Evolutionary conservation across 257 asterid genomes (phyloP), one percentile per base, ranked within the genome.

Genomic region (Ilex asprella): DNA sequence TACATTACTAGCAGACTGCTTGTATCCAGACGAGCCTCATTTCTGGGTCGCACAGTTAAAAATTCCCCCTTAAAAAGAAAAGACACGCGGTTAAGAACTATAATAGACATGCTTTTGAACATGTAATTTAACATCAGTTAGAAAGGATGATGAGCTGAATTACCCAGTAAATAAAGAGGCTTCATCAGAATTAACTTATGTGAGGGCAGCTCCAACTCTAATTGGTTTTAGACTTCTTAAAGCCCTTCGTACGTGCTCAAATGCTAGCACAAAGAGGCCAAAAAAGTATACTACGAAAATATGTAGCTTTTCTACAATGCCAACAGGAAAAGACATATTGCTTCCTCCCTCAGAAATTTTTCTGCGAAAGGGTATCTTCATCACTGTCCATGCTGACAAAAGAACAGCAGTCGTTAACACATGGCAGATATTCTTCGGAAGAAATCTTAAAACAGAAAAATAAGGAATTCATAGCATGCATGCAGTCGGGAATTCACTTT

Each of bases 151-250:
- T 12, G 3, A 49, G n/a, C 16, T 49, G 54, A 49, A 49, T 49
- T 49, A 49, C 54, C 50, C 14, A 15, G 14, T 49, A 11, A 3
- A 49, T 4, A 49, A 49, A 12, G 16, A 49, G 54, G 54, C 5
- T 78, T 60, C 15, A 58, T 41, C 58, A 49, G 56, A 64, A 55
- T 59, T 46, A 61, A 71, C 73, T 82, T 75, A 84, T 67, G 93
- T 72, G 59, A 80, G 87, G 67, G 81, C 60, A 54, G 88, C 30
- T 70, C 79, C 91, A 49, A 91, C 95, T 81, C 79, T 84, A 31
- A 79, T 79, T 7, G 91, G 87, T 70, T 91, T 86, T 32, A 84
- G 73, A 54, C 84, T 77, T 71, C 65, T 75, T 63, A 82, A 69
- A 12, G 82, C 82, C 59, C 85, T 81, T 81, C 81, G 69, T 41